phyloP scores from a whole-genome alignment of 169 alveolate genomes.

The Eimeria tenella region DNA sequence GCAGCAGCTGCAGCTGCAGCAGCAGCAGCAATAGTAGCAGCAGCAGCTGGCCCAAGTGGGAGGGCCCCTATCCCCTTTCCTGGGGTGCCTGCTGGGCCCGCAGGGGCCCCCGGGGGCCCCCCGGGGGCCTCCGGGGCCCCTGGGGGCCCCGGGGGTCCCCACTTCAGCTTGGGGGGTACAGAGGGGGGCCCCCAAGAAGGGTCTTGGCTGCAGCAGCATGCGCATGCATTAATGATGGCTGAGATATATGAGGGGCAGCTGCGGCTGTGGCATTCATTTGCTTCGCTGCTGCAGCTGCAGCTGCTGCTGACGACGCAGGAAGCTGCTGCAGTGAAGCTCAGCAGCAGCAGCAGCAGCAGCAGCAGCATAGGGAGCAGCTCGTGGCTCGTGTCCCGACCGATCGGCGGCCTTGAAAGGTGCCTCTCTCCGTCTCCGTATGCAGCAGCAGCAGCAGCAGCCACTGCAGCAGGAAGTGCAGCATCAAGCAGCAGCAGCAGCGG shows the following conservation, averaged over 20 bases:
- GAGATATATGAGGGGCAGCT: constrained; percentile 16
- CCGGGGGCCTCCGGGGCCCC: neutral
- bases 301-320: constrained; percentile 19
- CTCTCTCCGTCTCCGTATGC: neutral
- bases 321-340: neutral
- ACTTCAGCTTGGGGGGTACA: too few relatives aligned
- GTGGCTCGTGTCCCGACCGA: neutral
- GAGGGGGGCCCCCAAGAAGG: neutral
- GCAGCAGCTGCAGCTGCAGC: too few relatives aligned
- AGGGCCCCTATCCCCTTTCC: too few relatives aligned
- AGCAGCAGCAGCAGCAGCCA: neutral
- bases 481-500: constrained; percentile 9
- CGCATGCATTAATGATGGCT: neutral
- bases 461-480: neutral
- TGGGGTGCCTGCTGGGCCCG: neutral
- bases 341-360: constrained; percentile 8
- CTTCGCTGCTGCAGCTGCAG: constrained; percentile 9
- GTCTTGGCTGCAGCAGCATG: neutral
- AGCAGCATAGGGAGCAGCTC: neutral
- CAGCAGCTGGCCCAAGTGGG: too few relatives aligned
- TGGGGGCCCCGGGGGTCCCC: too few relatives aligned
- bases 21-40: too few relatives aligned
- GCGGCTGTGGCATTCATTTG: constrained; percentile 21
- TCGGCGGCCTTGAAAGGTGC: too few relatives aligned
- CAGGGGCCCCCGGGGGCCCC: neutral